Evolutionary conservation across 345 rosid genomes (phyloP).

Genomic region (Citrus unshiu): DNA sequence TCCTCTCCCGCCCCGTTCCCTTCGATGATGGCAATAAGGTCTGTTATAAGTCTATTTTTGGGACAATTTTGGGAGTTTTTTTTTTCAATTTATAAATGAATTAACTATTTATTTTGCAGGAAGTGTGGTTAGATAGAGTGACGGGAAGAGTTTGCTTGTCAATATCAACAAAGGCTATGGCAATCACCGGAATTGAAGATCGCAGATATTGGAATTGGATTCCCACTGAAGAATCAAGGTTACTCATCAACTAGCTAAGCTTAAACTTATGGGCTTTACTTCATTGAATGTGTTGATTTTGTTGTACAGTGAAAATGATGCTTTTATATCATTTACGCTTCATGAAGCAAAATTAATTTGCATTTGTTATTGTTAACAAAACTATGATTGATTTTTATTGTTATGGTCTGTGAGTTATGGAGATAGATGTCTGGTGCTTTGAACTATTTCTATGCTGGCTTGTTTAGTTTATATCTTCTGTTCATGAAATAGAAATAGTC

Average conservation of each 20-base stretch:
- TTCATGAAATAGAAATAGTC: background rate
- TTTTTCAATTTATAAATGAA: background rate
- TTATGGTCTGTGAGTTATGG: background rate
- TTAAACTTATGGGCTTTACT: background rate
- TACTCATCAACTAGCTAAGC: background rate
- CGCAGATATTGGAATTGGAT: constrained; percentile 97
- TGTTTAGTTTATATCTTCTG: background rate
- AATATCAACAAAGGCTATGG: constrained; percentile 82
- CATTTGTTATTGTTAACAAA: background rate
- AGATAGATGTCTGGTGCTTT: background rate
- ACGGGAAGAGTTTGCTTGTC: constrained; percentile 88
- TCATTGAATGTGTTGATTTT: background rate
- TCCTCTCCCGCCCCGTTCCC: constrained; percentile 73
- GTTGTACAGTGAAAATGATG: background rate
- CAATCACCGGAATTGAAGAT: constrained; percentile 91
- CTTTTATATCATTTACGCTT: background rate
- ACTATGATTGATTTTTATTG: background rate
- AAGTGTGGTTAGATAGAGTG: constrained; percentile 86
- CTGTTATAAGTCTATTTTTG: background rate
- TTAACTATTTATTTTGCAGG: constrained; percentile 40
- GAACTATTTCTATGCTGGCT: background rate
- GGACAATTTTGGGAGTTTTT: background rate
- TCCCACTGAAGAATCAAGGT: constrained; percentile 96
- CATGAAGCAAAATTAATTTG: background rate
- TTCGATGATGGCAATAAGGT: constrained; percentile 82